Percentiles rank a stretch among this genome's conserved stretches.
Conservation (phyloP, 306 rosid species). For the Medicago ruthenica region DNA sequence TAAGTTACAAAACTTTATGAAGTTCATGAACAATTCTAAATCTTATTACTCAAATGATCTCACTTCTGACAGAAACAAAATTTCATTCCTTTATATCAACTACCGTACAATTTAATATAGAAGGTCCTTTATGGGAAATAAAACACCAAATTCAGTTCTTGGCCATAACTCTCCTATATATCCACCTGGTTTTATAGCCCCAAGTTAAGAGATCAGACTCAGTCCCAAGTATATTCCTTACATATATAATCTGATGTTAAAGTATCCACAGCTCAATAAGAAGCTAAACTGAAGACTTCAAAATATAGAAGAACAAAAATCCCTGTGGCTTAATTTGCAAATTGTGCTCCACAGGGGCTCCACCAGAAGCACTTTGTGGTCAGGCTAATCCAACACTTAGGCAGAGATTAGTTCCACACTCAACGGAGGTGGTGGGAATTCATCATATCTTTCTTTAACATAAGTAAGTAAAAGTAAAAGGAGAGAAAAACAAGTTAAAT, state of each 20-base stretch:
- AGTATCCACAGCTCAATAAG: neutral
- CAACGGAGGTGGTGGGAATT: constrained; percentile 13
- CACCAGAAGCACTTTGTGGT: neutral
- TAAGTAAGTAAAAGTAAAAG: constrained; percentile 6
- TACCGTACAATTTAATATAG: neutral
- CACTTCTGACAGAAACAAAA: neutral
- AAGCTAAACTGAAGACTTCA: constrained; percentile 17
- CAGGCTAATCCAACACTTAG: neutral
- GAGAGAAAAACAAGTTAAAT: neutral
- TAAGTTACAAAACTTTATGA: neutral
- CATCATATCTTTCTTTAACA: neutral
- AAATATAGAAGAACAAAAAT: constrained; percentile 3
- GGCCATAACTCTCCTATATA: constrained; percentile 26
- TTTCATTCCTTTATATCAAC: constrained; percentile 1
- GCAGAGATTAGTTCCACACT: constrained; percentile 16
- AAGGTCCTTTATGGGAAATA: neutral
- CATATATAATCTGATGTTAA: neutral
- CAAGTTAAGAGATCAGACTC: neutral
- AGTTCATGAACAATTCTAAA: constrained; percentile 8
- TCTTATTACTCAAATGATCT: constrained; percentile 4
- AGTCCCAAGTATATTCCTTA: constrained; percentile 11
- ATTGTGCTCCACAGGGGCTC: neutral
- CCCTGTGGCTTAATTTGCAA: neutral
- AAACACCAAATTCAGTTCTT: constrained; percentile 19
- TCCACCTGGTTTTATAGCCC: neutral